A percentile compares a stretch with the other conserved stretches of the same genome.
Evolutionary conservation across 305 asterid species (phyloP).

Genomic region (Fraxinus dipetala): DNA sequence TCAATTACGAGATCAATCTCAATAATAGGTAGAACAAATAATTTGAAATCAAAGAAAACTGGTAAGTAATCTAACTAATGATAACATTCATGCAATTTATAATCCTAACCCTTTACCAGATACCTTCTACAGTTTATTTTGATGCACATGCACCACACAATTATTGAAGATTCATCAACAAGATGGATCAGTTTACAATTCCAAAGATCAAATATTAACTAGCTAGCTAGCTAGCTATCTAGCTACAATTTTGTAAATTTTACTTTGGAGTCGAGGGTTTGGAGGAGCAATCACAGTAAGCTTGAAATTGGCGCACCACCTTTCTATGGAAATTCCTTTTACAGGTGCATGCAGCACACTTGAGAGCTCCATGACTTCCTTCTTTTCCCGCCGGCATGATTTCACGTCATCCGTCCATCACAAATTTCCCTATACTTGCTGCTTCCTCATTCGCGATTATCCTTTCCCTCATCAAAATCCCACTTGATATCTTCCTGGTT

Average conservation of each 20-base stretch:
- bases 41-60: no score
- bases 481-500: slow-evolving; percentile 21
- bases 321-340: slow-evolving; percentile 53
- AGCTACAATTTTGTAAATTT: background rate
- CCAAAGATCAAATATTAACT: background rate
- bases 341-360: slow-evolving; percentile 61
- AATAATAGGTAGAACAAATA: background rate
- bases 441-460: slow-evolving; percentile 50
- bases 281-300: background rate
- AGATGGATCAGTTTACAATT: background rate
- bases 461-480: slow-evolving; percentile 1
- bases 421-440: slow-evolving; percentile 55
- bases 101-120: background rate
- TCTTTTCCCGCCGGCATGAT: slow-evolving; percentile 57
- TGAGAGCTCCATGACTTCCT: slow-evolving; percentile 40
- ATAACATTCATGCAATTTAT: background rate
- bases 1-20: background rate
- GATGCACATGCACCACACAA: background rate
- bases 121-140: background rate
- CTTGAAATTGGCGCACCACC: slow-evolving; percentile 37
- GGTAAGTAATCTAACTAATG: background rate
- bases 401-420: slow-evolving; percentile 63
- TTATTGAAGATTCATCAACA: background rate
- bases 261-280: slow-evolving; percentile 16
- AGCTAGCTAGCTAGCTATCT: no score